These are phyloP conservation scores for Thamnidium elegans DNA, from an alignment of 192 early-diverging fungal species.

Conservation along the genomic window DNA sequence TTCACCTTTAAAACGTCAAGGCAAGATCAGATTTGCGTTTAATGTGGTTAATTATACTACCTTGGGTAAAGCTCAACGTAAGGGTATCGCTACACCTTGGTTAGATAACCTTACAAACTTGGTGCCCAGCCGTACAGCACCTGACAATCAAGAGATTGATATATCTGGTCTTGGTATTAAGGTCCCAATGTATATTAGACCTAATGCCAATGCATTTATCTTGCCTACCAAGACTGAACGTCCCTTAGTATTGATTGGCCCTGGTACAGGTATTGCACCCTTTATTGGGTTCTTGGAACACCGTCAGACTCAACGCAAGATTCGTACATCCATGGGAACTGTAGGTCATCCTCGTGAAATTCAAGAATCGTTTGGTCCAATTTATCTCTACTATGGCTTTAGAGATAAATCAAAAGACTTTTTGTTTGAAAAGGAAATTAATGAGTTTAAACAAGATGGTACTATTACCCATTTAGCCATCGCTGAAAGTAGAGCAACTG, in stretches of 20 bases:
- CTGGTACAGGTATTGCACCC: conserved; percentile 95
- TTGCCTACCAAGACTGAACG: conserved; percentile 57
- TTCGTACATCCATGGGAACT: conserved; percentile 36
- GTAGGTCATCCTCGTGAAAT: conserved; percentile 27
- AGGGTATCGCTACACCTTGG: conserved; percentile 81
- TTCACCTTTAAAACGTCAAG: conserved; percentile 56
- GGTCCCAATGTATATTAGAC: conserved; percentile 52
- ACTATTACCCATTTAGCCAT: conserved; percentile 56
- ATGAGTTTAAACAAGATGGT: conserved; percentile 43
- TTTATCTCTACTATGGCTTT: conserved; percentile 84
- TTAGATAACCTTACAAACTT: conserved; percentile 62
- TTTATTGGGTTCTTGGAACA: conserved; percentile 89
- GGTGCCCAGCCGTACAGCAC: conserved; percentile 8
- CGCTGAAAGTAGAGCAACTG: conserved; percentile 65
- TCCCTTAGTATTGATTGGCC: conserved; percentile 84
- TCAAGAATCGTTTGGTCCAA: conserved; percentile 47
- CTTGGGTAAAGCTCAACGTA: conserved; percentile 31
- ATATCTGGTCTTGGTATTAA: neutral
- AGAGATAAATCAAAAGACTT: conserved; percentile 65
- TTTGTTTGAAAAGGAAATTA: conserved; percentile 65
- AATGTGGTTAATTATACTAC: conserved; percentile 77
- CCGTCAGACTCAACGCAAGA: conserved; percentile 49
- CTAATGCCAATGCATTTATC: conserved; percentile 61
- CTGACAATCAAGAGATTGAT: neutral
- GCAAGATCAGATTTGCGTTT: conserved; percentile 73